Evolutionary conservation across 176 grass and related monocot species (phyloP), one percentile per base, ranked within the genome.

Genomic region (Metroxylon sagu): DNA sequence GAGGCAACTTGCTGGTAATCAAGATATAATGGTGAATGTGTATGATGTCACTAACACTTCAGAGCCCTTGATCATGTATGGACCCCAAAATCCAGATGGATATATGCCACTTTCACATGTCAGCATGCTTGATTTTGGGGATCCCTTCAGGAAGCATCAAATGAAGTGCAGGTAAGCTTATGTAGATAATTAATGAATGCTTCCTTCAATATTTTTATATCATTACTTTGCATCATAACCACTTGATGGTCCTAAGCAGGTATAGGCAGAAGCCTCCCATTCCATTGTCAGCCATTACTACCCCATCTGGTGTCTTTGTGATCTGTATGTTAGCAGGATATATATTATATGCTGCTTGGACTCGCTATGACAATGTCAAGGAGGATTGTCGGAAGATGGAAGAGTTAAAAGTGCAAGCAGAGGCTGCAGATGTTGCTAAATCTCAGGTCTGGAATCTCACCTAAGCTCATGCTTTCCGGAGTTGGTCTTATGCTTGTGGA

Each of bases 341-440:
- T 67, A 97, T 90, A 78, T 35, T 91, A 66, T 87, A 67, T 54
- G 92, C 87, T 53, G 86, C 86, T 16, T 85, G 65, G 81, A 85
- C 72, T 77, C 77, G 65, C 29, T 96, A 90, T 79, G 86, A 96
- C 72, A 90, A 79, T 68, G 92, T 96, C 56, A 82, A 80, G 71
- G 92, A 96, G 71, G 83, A 96, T 80, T 88, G 86, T 71, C 72
- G 83, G 65, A 96, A 96, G 67, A 85, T 90, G 83, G 83, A 90
- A 81, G 87, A 96, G 66, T 71, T 96, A 52, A 96, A 96, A 76
- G 77, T 72, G 65, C 87, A 90, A 72, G 92, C 92, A 50, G 92
- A 96, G 74, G 92, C 92, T 69, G 92, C 86, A 76, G 83, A 96
- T 69, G 54, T 96, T 61, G 92, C 92, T 5, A 96, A 96, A 72